Evolutionary conservation across 371 early-diverging fungal species (phyloP), one percentile per base, ranked within the genome.

Genomic region (Lichtheimia ornata): DNA sequence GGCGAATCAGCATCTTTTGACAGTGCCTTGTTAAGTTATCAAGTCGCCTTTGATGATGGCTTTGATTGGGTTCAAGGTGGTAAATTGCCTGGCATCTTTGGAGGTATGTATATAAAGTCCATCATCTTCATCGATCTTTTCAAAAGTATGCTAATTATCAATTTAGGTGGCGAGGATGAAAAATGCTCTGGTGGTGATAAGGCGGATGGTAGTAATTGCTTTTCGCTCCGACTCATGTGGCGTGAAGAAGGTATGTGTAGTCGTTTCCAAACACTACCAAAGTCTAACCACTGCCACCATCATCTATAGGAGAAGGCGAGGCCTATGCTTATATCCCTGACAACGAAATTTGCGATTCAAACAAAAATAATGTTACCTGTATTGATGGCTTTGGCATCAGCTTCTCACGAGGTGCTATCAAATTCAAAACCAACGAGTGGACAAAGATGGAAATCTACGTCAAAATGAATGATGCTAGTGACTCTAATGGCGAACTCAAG

Each of bases 11-110:
- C 59, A 6, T 50, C 59, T 7, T 81, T 66, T 35, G 71, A 82
- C n/a, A 68, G 70, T 41, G 78, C 80, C 0, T 67, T 82, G 0
- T 66, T 86, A 17, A 76, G 76, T 22, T 86, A 86, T 50, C 76
- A 83, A 35, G 62, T 86, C 24, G 82, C 80, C n/a, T 86, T 86
- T 63, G 83, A 76, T 25, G 53, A 53, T 13, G 75, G 73, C 42
- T 86, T 86, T 67, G 51, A 81, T 14, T 86, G 82, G 81, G 79
- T 78, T 4, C 69, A 72, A 17, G 86, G 86, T 51, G 84, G 85
- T 4, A 83, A 83, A 53, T 58, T 85, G n/a, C 85, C 85, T 27
- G 82, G 82, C 27, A 60, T 82, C 15, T 79, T 73, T 62, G 74
- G 76, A 25, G 81, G 85, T 60, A 59, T 12, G 30, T 30, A 30